phyloP scores from a whole-genome alignment of 495 filamentous ascomycete species.

The Glarea lozoyensis region DNA sequence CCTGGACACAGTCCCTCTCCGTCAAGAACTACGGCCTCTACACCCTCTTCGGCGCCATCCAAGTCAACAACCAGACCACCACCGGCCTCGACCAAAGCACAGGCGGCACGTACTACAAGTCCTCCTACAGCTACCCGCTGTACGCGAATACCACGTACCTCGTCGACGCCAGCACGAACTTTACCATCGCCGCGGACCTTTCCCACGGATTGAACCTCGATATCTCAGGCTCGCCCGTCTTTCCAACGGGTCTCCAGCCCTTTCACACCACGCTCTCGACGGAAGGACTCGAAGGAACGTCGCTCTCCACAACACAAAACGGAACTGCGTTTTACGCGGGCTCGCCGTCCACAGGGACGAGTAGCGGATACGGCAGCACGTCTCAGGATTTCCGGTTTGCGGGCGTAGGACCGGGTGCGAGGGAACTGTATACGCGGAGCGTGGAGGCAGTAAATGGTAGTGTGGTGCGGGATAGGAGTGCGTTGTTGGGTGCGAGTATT shows the following conservation, averaged over 20 bases:
- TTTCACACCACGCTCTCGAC: conserved; percentile 23
- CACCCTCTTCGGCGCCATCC: conserved; percentile 47
- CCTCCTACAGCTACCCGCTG: conserved; percentile 56
- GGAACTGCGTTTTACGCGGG: conserved; percentile 45
- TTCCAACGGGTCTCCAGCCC: conserved; percentile 47
- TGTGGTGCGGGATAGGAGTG: conserved; percentile 27
- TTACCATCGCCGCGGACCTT: conserved; percentile 51
- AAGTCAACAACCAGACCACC: conserved; percentile 54
- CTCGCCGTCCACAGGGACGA: conserved; percentile 34
- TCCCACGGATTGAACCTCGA: conserved; percentile 47
- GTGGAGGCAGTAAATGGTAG: conserved; percentile 44
- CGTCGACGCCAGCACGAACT: conserved; percentile 35
- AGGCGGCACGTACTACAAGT: conserved; percentile 27
- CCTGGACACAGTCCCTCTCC: conserved; percentile 56
- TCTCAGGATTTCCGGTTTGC: conserved; percentile 46
- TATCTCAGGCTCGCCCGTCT: conserved; percentile 47
- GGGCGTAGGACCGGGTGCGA: conserved; percentile 27
- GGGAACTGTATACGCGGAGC: conserved; percentile 37
- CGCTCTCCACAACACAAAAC: conserved; percentile 42
- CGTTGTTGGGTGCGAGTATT: conserved; percentile 12
- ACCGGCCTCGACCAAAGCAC: conserved; percentile 46
- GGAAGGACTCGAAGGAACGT: conserved; percentile 28
- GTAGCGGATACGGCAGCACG: conserved; percentile 42
- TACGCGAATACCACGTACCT: conserved; percentile 46
- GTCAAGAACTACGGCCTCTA: conserved; percentile 53